Evolutionary conservation across 805 yeast species (phyloP).

Genomic region (Saccharomycopsis sp.): DNA sequence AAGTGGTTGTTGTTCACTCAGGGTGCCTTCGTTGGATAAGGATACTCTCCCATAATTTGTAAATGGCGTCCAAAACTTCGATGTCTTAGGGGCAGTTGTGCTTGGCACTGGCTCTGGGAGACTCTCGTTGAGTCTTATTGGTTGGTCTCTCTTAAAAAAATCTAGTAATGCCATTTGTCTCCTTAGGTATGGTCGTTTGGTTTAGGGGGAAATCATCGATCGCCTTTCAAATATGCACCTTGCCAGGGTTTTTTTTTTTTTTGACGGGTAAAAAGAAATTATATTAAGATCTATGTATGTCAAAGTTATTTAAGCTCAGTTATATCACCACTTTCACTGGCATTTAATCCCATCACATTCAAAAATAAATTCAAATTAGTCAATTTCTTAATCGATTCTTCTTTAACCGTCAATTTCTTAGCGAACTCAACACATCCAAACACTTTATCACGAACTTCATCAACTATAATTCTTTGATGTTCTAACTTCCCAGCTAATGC

Average conservation of each 20-base stretch:
- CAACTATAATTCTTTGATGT: conserved; percentile 90
- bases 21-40: conserved; percentile 1
- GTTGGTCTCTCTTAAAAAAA: conserved; percentile 6
- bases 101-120: conserved; percentile 5
- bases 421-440: conserved; percentile 82
- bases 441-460: conserved; percentile 87
- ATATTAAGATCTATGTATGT: background rate
- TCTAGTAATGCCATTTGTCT: conserved; percentile 9
- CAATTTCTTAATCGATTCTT: conserved; percentile 53
- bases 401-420: conserved; percentile 39
- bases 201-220: background rate
- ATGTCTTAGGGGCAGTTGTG: background rate
- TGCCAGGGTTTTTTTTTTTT: background rate
- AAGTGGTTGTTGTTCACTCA: conserved; percentile 4
- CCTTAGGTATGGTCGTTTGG: background rate
- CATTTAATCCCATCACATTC: conserved; percentile 94
- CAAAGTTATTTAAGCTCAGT: conserved; percentile 50
- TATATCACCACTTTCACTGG: conserved; percentile 76
- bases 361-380: conserved; percentile 83
- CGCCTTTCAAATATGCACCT: background rate
- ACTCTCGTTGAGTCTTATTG: conserved; percentile 2
- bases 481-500: conserved; percentile 85
- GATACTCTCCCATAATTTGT: conserved; percentile 5
- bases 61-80: conserved; percentile 8
- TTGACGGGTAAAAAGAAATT: background rate